A percentile compares a stretch with the other conserved stretches of the same genome.
phyloP scores from a whole-genome alignment of 257 asterid genomes.

The Gardenia jasminoides region DNA sequence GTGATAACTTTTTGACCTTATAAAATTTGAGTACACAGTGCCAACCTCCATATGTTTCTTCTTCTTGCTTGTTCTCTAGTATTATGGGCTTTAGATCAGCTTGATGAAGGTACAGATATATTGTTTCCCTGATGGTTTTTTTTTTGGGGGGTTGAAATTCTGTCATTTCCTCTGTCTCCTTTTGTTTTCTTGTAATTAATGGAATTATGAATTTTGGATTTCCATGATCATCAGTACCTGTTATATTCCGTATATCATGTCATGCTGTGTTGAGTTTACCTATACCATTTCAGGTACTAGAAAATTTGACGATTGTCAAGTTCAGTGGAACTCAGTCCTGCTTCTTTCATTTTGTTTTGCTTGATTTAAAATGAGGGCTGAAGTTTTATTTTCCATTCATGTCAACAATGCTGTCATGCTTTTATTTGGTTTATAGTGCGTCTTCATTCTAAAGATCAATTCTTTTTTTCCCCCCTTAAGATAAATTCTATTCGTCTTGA shows the following conservation, averaged over 20 bases:
- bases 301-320: background rate
- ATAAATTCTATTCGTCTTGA: background rate
- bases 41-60: background rate
- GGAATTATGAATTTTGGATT: background rate
- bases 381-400: background rate
- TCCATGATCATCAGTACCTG: background rate
- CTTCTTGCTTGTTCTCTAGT: background rate
- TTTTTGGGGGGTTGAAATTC: background rate
- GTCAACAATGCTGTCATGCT: background rate
- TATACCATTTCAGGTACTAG: background rate
- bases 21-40: conserved; percentile 7
- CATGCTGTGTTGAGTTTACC: background rate
- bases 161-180: background rate
- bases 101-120: background rate
- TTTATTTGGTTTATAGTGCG: background rate
- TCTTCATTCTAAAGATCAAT: background rate
- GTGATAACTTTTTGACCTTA: conserved; percentile 35
- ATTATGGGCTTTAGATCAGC: background rate
- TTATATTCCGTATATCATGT: background rate
- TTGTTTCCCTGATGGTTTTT: background rate
- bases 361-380: background rate
- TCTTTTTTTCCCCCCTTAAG: background rate
- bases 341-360: background rate
- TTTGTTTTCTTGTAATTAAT: background rate
- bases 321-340: background rate